Evolutionary conservation across 2,329 filamentous ascomycete genomes (phyloP), one percentile per base, ranked within the genome.

Genomic region (Knufia petricola): DNA sequence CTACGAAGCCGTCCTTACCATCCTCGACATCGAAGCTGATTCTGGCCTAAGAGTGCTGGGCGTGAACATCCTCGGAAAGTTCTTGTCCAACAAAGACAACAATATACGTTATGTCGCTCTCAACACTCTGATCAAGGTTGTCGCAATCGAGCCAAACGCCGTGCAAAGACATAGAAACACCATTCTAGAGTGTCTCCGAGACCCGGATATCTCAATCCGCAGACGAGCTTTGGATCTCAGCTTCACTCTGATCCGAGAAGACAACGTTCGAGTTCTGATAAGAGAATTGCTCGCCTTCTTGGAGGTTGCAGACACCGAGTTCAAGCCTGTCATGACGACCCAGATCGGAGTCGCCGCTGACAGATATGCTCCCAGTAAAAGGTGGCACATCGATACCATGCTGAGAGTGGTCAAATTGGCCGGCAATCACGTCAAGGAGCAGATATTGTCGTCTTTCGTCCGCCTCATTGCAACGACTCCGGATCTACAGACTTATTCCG

Each of bases 341-440:
- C 92, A 98, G 63, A 98, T 98, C 64, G 92, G 92, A 20, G 87
- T 98, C 59, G 92, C 94, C 9, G 92, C 94, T 4, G 92, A 98
- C 66, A 82, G 90, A 56, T 98, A 87, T 67, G 86, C 92, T 1
- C 94, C 92, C 1, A 96, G 92, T 69, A 96, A 96, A 70, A 78
- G 92, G 63, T 98, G 92, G 92, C 92, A 98, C 64, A 84, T 96
- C 58, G 92, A 98, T 62, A 98, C 94, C 2, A 95, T 98, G 83
- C 74, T 98, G 47, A 80, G 94, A 19, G 88, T 98, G 20, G 69
- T 98, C 58, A 95, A 89, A 50, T 74, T 98, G 56, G 92, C 92
- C 46, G 92, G 92, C 40, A 95, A 94, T 67, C 95, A 92, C 61
- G 89, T 98, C 58, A 96, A 95, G 66, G 92, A 98, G 65, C 92